Base-by-base conservation (phyloP, 345 rosid species). In the Nephelium lappaceum region DNA sequence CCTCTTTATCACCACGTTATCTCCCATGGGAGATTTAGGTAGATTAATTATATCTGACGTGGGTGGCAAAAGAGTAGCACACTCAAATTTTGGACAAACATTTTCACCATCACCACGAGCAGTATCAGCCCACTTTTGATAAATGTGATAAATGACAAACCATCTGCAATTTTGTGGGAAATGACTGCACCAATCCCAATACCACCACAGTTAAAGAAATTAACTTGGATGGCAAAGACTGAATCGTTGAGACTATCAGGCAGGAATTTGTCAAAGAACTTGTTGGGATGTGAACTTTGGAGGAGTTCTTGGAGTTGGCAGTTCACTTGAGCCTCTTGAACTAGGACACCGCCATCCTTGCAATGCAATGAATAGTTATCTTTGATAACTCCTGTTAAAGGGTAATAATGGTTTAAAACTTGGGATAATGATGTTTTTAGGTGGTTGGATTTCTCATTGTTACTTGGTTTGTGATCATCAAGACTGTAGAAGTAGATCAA, bases 81-180 rank as follows among this genome's bases (percentile, higher is more conserved):
- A 81, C 19, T 66, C 72, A 41, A 91, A 85, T 2, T 69, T 51
- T n/a, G 89, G 91, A 11, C 23, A 1, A 58, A n/a, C 8, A 18
- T 58, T 9, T 0, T 25, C n/a, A 19, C 12, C 8, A 25, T 38
- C 74, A 2, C 71, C 58, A 16, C 79, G 76, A 41, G 79, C 71
- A 41, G 78, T 27, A 42, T 21, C 18, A 39, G 55, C 63, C 63
- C 63, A 58, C n/a, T n/a, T 10, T 58, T 58, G 0, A 58, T 58
- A 19, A 58, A 58, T 6, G 63, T 4, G 11, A n/a, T 6, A 2
- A 58, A 0, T 8, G 63, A 18, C 0, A 11, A 58, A 58, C 11
- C 63, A 6, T 58, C 63, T 58, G 63, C 63, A 19, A 58, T 4
- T 25, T n/a, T 58, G 25, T 58, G 63, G 11, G 63, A 58, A 3